Conservation (phyloP, 495 filamentous ascomycete species). For the Hamigera avellanea region DNA sequence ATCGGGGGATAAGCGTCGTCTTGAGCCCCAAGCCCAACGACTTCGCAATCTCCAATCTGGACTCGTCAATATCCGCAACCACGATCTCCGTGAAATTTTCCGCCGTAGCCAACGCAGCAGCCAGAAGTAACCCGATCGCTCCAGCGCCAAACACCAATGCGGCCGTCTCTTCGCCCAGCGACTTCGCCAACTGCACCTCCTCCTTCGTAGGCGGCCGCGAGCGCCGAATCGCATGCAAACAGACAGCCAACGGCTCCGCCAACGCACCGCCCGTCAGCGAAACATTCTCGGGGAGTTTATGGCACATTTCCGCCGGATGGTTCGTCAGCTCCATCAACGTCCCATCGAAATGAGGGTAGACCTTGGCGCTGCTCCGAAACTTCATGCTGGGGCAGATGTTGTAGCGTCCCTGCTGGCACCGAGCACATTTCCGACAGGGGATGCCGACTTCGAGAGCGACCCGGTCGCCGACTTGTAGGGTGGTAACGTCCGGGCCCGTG, state of each 20-base stretch:
- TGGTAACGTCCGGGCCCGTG: background rate
- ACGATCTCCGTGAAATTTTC: conserved; percentile 62
- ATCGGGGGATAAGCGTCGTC: conserved; percentile 46
- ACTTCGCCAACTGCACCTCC: conserved; percentile 13
- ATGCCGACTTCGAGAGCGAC: conserved; percentile 80
- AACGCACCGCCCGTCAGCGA: conserved; percentile 61
- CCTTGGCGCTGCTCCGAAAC: conserved; percentile 71
- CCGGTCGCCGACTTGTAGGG: conserved; percentile 43
- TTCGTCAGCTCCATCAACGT: conserved; percentile 71
- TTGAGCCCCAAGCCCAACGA: conserved; percentile 56
- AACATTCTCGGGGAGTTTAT: conserved; percentile 50
- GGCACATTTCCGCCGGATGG: conserved; percentile 48
- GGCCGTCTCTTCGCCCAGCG: conserved; percentile 23
- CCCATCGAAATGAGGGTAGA: conserved; percentile 68
- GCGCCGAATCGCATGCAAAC: conserved; percentile 59
- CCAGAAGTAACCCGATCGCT: conserved; percentile 66
- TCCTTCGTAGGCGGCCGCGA: conserved; percentile 37
- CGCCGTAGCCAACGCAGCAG: conserved; percentile 43
- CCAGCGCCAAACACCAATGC: conserved; percentile 75
- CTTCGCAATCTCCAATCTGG: conserved; percentile 61
- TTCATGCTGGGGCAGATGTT: conserved; percentile 76
- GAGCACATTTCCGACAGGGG: conserved; percentile 58
- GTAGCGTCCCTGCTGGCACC: conserved; percentile 60
- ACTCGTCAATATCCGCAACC: conserved; percentile 69
- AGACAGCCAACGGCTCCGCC: conserved; percentile 69